Base-by-base conservation (phyloP, 768 basidiomycete species). In the Mycena albidolilacea region DNA sequence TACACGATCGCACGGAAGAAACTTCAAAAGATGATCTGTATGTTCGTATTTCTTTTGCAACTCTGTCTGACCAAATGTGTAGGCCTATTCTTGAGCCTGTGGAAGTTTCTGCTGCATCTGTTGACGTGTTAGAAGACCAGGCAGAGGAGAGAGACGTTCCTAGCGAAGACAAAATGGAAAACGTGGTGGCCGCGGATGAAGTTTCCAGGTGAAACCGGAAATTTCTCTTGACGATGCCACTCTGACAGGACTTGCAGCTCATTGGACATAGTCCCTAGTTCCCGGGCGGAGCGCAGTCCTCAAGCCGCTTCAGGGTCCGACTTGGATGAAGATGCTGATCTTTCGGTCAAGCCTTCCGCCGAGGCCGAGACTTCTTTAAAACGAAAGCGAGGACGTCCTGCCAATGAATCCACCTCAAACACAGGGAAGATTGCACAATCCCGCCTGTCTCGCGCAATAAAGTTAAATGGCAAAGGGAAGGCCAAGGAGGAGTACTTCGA, bases 391-490 rank as follows among this genome's bases (percentile, higher is more conserved):
- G 65, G 55, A 5, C 46, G 64, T 21, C 41, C 72, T 41, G 52
- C 67, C 55, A 57, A 73, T 46, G 61, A 75, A 19, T 17, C 59
- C 60, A 3, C 50, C 19, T 63, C 66, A 71, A 78, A 74, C 60
- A 62, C 68, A 73, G 69, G 68, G 61, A 73, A 59, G 62, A 62
- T 68, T 6, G 71, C 52, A 37, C 64, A 72, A 69, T 46, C 71
- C 19, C 71, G 71, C 54, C 39, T 69, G 38, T 71, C 58, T 3
- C 72, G 64, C 19, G 69, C 78, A 69, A 2, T 37, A 10, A 64
- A 69, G 17, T 17, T 15, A 15, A 80, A 81, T 59, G 80, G 79
- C n/a, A 85, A 85, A 75, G 79, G 79, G 12, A 86, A 83, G 76
- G 77, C 78, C 30, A 81, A 81, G 43, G 79, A 78, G n/a, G 78